Conservation (phyloP, 108 stramenopile species). For the Phaeodactylum tricornutum region DNA sequence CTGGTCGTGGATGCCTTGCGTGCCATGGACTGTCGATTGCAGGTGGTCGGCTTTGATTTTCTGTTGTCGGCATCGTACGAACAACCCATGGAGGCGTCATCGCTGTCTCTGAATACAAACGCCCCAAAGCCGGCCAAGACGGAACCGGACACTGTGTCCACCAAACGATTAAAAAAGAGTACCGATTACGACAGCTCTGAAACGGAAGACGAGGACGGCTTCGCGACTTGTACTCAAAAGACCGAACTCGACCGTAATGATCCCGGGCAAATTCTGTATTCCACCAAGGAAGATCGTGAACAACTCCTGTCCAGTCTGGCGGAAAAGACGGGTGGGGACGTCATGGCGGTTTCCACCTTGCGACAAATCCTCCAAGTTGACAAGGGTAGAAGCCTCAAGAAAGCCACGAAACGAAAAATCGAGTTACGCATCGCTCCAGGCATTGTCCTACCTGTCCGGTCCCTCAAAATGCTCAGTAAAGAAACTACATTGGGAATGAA, state of each 20-base stretch:
- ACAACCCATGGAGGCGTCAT: not conserved
- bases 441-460: constrained; percentile 19
- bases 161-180: not conserved
- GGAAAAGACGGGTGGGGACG: constrained; percentile 60
- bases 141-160: not conserved
- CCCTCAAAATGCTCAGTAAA: not conserved
- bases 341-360: constrained; percentile 45
- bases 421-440: constrained; percentile 59
- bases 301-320: constrained; percentile 50
- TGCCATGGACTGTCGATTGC: constrained; percentile 36
- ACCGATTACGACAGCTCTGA: constrained; percentile 5
- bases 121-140: not conserved
- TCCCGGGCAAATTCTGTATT: constrained; percentile 3
- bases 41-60: constrained; percentile 61
- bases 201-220: constrained; percentile 2
- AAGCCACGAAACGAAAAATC: constrained; percentile 28
- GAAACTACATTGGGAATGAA: not conserved
- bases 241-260: constrained; percentile 19
- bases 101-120: too few species aligned
- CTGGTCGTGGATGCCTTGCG: constrained; percentile 44
- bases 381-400: constrained; percentile 21
- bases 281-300: constrained; percentile 61
- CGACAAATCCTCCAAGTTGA: constrained; percentile 34
- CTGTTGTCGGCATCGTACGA: constrained; percentile 10
- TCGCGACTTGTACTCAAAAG: too few species aligned